Conservation (phyloP, 1,284 basidiomycete genomes). For the Malassezia vespertilionis region DNA sequence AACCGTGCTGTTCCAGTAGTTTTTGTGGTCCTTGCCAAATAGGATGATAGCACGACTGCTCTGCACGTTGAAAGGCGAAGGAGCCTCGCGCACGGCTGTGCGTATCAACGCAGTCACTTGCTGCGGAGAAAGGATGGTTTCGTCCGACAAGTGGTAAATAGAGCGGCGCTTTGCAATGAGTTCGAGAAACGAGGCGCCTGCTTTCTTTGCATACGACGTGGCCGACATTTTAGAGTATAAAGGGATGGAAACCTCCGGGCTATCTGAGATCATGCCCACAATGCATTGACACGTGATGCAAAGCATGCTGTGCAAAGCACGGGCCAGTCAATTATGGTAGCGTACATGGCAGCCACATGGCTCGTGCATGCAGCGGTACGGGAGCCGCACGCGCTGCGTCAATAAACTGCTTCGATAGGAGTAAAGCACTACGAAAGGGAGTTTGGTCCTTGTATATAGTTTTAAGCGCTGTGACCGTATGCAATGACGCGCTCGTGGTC, state of each 20-base stretch:
- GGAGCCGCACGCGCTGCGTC: too few species aligned
- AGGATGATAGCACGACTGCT: conserved; percentile 50
- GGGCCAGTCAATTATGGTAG: too few species aligned
- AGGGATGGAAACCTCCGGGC: too few species aligned
- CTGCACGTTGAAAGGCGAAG: conserved; percentile 51
- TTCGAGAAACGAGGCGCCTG: conserved; percentile 21
- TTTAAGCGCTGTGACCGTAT: conserved; percentile 8
- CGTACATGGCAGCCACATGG: too few species aligned
- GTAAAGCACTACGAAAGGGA: too few species aligned
- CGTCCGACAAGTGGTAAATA: conserved; percentile 49
- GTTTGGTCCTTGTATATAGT: too few species aligned
- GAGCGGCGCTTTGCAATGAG: conserved; percentile 45
- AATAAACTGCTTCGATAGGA: too few species aligned
- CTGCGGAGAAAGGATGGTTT: conserved; percentile 46
- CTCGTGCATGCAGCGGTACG: too few species aligned
- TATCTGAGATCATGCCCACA: too few species aligned
- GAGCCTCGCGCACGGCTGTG: conserved; percentile 49
- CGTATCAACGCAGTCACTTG: conserved; percentile 49
- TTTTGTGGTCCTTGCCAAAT: conserved; percentile 48
- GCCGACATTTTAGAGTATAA: not conserved
- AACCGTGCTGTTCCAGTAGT: conserved; percentile 49
- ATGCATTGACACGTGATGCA: too few species aligned
- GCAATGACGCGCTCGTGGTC: conserved; percentile 48
- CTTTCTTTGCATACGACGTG: not conserved
- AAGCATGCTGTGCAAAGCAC: too few species aligned